Evolutionary conservation across 2,329 filamentous ascomycete species (phyloP), one percentile per base, ranked within the genome.

Genomic region (Calonectria naviculata): DNA sequence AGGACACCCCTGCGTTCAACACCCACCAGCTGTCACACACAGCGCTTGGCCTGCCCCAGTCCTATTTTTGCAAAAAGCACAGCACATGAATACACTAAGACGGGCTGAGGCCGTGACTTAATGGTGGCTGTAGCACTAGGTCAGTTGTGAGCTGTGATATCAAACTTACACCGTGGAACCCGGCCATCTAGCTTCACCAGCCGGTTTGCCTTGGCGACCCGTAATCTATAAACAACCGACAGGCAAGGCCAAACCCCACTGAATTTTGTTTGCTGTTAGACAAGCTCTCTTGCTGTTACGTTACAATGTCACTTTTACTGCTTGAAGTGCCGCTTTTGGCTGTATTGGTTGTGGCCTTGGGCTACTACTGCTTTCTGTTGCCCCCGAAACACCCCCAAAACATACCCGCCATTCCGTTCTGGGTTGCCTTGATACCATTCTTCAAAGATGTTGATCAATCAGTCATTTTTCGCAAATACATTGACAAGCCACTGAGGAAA

Each of bases 391-490:
- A 56, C 21, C 52, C 52, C 10, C 52, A 36, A 36, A 56, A 56
- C 9, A 56, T 56, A 7, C 52, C 52, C 13, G 52, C 34, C 29
- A 56, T 56, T 31, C 52, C 52, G 9, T 56, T 56, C 9, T 56
- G 52, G 52, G 52, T 56, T 24, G 52, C 52, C 10, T 13, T 56
- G 2, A 17, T 56, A 24, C 52, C 52, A 4, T 56, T 56, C 26
- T 56, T 56, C n/a, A 56, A 56, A 26, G 52, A 56, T 26, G 52
- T 56, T 34, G 52, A 56, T 38, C 52, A 56, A 56, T 56, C 52
- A 24, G 52, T 36, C 19, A 56, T 56, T 4, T 56, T 56, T 17
- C 31, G 52, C 52, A 56, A 34, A 13, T 56, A 36, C 52, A 56
- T 56, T 36, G 52, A 56, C 12, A 26, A 56, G 12, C 52, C 52